Evolutionary conservation across 2,329 filamentous ascomycete species (phyloP).

Genomic region (Calonectria ilicicola): DNA sequence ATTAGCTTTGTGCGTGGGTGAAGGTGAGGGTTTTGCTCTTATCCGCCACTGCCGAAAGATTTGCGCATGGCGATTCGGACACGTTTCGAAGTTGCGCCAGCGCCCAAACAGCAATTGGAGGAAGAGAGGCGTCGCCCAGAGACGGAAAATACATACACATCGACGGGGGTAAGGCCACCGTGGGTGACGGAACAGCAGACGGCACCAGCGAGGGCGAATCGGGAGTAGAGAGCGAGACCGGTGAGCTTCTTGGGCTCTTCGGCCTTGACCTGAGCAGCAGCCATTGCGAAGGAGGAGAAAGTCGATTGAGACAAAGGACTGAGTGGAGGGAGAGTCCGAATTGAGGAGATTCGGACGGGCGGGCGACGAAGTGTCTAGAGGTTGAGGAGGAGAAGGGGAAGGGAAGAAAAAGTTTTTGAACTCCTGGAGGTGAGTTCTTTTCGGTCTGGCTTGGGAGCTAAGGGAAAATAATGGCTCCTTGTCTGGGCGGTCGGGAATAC

Average conservation of each 20-base stretch:
- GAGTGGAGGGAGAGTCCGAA: conserved; percentile 48
- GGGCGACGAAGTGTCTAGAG: conserved; percentile 19
- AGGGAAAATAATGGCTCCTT: conserved; percentile 40
- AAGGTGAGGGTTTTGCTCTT: neutral
- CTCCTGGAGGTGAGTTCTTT: conserved; percentile 43
- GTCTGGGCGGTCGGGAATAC: conserved; percentile 41
- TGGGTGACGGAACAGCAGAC: conserved; percentile 99
- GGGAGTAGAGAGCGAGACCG: conserved; percentile 83
- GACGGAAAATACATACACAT: conserved; percentile 83
- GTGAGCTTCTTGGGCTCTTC: conserved; percentile 56
- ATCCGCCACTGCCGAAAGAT: neutral
- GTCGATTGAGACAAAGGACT: conserved; percentile 41
- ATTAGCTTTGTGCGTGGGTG: conserved; percentile 27
- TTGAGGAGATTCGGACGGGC: conserved; percentile 23
- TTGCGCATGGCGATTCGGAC: neutral
- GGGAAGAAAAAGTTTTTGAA: conserved; percentile 34
- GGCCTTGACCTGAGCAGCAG: conserved; percentile 52
- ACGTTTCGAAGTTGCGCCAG: neutral
- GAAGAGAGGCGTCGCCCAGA: neutral
- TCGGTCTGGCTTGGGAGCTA: conserved; percentile 27
- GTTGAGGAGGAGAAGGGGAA: conserved; percentile 30
- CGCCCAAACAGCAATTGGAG: conserved; percentile 35
- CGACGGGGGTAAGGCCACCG: conserved; percentile 95
- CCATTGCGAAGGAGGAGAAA: conserved; percentile 53
- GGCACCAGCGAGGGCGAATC: conserved; percentile 97